These are phyloP conservation scores for Tubosaeta sp. DNA, from an alignment of 768 basidiomycete species.

Conservation along the genomic window DNA sequence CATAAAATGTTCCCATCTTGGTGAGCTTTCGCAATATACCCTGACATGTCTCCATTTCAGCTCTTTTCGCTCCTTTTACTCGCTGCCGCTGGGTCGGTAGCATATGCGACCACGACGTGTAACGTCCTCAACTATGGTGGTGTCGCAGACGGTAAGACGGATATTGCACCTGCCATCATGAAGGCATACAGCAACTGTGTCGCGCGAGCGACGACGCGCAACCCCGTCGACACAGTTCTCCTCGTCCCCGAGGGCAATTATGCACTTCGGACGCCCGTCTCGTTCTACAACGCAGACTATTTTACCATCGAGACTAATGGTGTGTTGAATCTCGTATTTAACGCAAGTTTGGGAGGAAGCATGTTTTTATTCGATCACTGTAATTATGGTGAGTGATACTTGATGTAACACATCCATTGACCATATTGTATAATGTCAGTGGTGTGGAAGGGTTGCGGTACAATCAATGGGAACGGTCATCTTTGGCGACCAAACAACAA, in stretches of 20 bases:
- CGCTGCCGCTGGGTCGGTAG: neutral
- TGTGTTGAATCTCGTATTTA: neutral
- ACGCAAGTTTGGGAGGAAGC: neutral
- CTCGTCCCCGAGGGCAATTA: constrained; percentile 6
- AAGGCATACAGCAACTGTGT: constrained; percentile 3
- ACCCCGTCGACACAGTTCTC: constrained; percentile 3
- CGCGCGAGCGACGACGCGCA: neutral
- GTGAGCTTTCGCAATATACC: constrained; percentile 2
- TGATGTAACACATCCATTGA: neutral
- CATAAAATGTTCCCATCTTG: no score
- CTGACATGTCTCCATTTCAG: neutral
- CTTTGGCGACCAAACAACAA: neutral
- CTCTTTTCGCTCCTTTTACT: constrained; percentile 1
- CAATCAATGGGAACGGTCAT: constrained; percentile 7
- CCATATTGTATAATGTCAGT: neutral
- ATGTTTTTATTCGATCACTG: constrained; percentile 6
- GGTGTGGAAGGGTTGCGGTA: constrained; percentile 4
- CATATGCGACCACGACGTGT: constrained; percentile 4
- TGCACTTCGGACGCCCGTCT: constrained; percentile 1
- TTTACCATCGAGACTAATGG: constrained; percentile 6
- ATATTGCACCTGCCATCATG: constrained; percentile 4
- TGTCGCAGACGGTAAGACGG: constrained; percentile 2
- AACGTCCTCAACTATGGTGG: constrained; percentile 8
- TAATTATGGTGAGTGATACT: neutral
- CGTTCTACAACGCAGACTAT: neutral